Evolutionary conservation across 225 moss, liverwort and hornwort genomes (phyloP).

Genomic region (Marchantia polymorpha): DNA sequence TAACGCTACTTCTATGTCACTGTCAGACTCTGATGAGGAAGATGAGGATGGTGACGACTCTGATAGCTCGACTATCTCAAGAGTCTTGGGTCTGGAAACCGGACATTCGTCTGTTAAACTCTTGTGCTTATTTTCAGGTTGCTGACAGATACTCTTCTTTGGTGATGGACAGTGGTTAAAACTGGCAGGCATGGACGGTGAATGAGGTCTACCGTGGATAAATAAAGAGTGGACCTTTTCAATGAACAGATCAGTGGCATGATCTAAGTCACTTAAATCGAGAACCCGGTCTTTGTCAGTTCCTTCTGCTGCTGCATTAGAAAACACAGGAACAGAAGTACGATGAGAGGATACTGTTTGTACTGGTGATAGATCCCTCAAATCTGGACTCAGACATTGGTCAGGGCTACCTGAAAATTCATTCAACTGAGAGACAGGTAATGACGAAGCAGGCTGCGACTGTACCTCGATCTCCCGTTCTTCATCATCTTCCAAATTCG

Average conservation of each 20-base stretch:
- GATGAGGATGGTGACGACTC: conserved; percentile 8
- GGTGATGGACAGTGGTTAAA: neutral
- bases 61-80: conserved; percentile 17
- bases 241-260: conserved; percentile 17
- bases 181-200: neutral
- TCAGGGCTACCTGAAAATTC: neutral
- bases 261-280: conserved; percentile 2
- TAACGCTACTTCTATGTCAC: neutral
- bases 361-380: neutral
- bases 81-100: neutral
- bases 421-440: conserved; percentile 1
- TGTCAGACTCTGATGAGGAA: neutral
- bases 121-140: neutral
- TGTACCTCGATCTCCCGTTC: neutral
- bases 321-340: neutral
- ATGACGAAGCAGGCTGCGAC: neutral
- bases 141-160: neutral
- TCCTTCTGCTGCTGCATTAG: neutral
- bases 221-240: neutral
- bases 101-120: neutral
- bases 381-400: neutral
- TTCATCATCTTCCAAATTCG: conserved; percentile 1
- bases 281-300: neutral
- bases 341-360: neutral
- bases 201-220: neutral